Evolutionary conservation across 2,329 filamentous ascomycete genomes (phyloP), one percentile per base, ranked within the genome.

Genomic region (Fusarium oligoseptatum): DNA sequence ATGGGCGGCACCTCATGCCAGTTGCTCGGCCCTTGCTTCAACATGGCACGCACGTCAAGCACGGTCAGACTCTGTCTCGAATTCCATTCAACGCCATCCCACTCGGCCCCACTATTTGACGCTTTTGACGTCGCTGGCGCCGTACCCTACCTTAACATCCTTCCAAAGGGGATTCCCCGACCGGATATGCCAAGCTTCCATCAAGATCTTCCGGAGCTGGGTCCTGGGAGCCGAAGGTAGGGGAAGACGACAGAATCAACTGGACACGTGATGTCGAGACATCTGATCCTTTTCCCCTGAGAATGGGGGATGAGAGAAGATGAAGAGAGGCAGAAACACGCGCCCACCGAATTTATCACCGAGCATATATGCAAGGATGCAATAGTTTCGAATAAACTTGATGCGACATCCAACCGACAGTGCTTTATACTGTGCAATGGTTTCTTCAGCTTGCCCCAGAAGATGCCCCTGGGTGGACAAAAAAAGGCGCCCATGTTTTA

Each of bases 161-260:
- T 55, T 55, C 50, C 22, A 43, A 29, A 34, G 48, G 34, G 20
- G 62, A 64, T 29, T 64, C 62, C 62, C 62, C 50, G 50, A 39
- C 48, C 27, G 36, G 37, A 45, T 32, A 20, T 39, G 62, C 62
- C 52, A 73, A 64, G 71, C 29, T 68, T 57, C 39, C 56, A 45
- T 60, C 36, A n/a, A 58, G 52, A 57, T 68, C 41, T 71, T 27
- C 27, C 24, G 48, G 39, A 29, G 8, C 27, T 29, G 37, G 11
- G 41, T 22, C 20, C n/a, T 43, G 41, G 32, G 14, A 24, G 29
- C 17, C 20, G 52, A 20, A 10, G 15, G 58, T 20, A 43, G 17
- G 20, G 58, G 29, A 43, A 14, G 14, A 6, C 27, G 68, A 72
- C 50, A 69, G 27, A 74, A 68, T 66, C 6, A 60, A 27, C 4